Percentiles rank a stretch among this genome's conserved stretches.
These are phyloP conservation scores for Pinus albicaulis DNA, from an alignment of 75 land plant genomes.

Conservation along the genomic window DNA sequence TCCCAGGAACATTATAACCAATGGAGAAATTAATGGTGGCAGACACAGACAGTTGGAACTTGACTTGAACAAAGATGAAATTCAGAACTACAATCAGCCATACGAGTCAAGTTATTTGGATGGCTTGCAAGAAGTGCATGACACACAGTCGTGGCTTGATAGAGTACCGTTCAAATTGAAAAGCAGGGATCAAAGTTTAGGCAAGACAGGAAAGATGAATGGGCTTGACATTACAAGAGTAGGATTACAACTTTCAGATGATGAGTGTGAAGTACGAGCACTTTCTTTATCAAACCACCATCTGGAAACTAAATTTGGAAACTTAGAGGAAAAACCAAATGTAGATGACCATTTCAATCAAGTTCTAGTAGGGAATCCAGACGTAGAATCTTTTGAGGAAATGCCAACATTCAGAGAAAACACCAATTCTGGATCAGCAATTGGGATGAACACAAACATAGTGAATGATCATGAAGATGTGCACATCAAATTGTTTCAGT, in stretches of 20 bases:
- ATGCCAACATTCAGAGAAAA: background rate
- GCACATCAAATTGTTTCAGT: conserved; percentile 7
- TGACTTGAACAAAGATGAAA: background rate
- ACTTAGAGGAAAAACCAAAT: background rate
- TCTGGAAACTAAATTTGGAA: conserved; percentile 13
- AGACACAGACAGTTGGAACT: background rate
- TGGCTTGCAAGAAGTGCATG: background rate
- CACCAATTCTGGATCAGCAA: background rate
- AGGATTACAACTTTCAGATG: conserved; percentile 15
- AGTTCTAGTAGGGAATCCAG: background rate
- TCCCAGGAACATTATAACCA: background rate
- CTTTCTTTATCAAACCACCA: conserved; percentile 11
- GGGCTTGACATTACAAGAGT: conserved; percentile 13
- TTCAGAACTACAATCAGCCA: background rate
- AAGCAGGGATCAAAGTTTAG: conserved; percentile 7
- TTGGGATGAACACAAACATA: background rate
- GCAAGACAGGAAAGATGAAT: conserved; percentile 9
- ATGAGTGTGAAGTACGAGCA: background rate
- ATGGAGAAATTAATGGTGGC: conserved; percentile 6
- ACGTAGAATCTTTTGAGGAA: background rate
- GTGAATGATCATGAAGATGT: conserved; percentile 10
- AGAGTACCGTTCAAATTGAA: conserved; percentile 11
- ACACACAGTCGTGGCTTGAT: background rate
- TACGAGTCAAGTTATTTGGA: background rate
- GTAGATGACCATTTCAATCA: background rate